These are phyloP conservation scores for Pontederia crassipes DNA, from an alignment of 176 grass and related monocot genomes.

Conservation along the genomic window DNA sequence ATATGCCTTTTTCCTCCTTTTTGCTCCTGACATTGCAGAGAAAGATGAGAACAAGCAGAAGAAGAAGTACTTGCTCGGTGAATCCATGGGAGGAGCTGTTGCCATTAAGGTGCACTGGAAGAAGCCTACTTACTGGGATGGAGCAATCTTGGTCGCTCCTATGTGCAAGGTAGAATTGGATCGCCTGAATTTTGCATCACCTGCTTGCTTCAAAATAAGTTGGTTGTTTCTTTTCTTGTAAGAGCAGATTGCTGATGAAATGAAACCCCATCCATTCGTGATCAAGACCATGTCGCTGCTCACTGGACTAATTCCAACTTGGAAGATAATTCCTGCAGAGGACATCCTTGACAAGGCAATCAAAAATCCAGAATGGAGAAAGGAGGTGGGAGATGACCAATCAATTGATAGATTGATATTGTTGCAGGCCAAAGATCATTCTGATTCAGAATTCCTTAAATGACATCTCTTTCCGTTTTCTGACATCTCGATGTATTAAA, in stretches of 20 bases:
- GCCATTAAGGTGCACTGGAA: constrained; percentile 1
- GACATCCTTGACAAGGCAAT: not conserved
- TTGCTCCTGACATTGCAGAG: not conserved
- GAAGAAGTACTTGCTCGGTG: not conserved
- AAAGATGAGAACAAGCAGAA: not conserved
- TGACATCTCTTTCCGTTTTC: not conserved
- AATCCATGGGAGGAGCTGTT: constrained; percentile 16
- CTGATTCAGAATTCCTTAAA: no score
- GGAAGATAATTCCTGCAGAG: not conserved
- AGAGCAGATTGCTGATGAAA: not conserved
- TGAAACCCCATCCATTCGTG: not conserved
- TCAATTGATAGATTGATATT: not conserved
- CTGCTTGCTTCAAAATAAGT: not conserved
- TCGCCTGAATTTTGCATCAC: not conserved
- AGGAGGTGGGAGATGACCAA: not conserved
- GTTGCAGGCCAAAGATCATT: no score
- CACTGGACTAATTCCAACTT: not conserved
- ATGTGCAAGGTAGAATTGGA: constrained; percentile 10
- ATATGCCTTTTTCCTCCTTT: no score
- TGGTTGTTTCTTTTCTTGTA: not conserved
- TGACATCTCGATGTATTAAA: not conserved
- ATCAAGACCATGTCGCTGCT: not conserved
- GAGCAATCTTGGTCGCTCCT: constrained; percentile 2
- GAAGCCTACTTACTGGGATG: not conserved
- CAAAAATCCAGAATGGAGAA: constrained; percentile 1